Conservation (phyloP, 2,329 filamentous ascomycete species). For the Aspergillus brasiliensis region DNA sequence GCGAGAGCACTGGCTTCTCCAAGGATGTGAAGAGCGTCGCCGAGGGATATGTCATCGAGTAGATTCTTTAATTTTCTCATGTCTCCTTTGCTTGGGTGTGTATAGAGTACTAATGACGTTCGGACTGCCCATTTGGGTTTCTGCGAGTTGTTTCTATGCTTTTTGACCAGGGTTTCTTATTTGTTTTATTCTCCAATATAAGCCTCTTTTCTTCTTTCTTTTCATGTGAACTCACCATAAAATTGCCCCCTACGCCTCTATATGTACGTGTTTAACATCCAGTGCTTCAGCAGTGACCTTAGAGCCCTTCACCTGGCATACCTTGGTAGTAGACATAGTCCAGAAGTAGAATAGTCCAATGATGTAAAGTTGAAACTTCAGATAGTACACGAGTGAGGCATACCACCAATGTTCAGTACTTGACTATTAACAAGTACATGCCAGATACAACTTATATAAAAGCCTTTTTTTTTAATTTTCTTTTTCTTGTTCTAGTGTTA, state of each 20-base stretch:
- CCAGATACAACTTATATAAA: no score
- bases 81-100: slow-evolving; percentile 24
- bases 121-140: slow-evolving; percentile 24
- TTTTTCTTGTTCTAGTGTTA: no score
- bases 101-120: slow-evolving; percentile 45
- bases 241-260: background rate
- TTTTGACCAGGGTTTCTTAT: slow-evolving; percentile 24
- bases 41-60: slow-evolving; percentile 50
- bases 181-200: slow-evolving; percentile 21
- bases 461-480: no score
- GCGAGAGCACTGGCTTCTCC: slow-evolving; percentile 47
- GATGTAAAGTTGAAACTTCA: no score
- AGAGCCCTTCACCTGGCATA: no score
- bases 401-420: no score
- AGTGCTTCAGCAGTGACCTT: no score
- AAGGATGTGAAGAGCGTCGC: slow-evolving; percentile 49
- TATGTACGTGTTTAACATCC: background rate
- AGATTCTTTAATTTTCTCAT: slow-evolving; percentile 25
- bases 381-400: no score
- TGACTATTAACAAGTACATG: no score
- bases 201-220: slow-evolving; percentile 6
- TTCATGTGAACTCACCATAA: background rate
- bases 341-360: no score
- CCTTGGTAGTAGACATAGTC: no score
- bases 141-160: slow-evolving; percentile 20